Percentiles rank a stretch among this genome's conserved stretches.
Conservation (phyloP, 768 basidiomycete genomes). For the Kwoniella sp. region DNA sequence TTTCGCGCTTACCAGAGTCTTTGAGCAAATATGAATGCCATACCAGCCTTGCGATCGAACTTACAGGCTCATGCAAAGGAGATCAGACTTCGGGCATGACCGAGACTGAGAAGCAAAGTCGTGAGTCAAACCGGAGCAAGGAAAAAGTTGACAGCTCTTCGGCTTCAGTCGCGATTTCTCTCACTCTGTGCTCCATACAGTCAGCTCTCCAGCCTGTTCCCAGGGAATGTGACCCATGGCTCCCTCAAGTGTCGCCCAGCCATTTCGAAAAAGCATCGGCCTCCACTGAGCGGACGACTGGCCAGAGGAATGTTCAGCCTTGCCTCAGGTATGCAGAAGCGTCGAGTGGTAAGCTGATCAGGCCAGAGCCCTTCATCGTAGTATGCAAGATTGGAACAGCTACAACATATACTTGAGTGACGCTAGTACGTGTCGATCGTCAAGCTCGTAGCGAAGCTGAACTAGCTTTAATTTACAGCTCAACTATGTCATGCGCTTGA, state of each 20-base stretch:
- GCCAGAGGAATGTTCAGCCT: background rate
- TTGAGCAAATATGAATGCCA: constrained; percentile 21
- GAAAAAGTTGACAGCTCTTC: background rate
- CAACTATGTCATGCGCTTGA: constrained; percentile 40
- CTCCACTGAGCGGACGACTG: background rate
- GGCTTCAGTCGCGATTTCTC: constrained; percentile 38
- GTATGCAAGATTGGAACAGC: constrained; percentile 48
- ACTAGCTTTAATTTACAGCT: too few relatives aligned
- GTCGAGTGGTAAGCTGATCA: constrained; percentile 5
- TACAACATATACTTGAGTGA: constrained; percentile 45
- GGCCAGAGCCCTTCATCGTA: constrained; percentile 40
- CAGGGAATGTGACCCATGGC: constrained; percentile 37
- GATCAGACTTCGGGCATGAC: background rate
- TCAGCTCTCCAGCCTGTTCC: constrained; percentile 40
- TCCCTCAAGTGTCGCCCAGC: too few relatives aligned
- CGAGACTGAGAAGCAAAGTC: constrained; percentile 15
- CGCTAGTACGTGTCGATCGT: constrained; percentile 28
- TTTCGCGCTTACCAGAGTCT: too few relatives aligned
- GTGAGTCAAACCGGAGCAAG: constrained; percentile 14
- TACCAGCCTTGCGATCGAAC: constrained; percentile 11
- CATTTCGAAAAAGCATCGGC: too few relatives aligned
- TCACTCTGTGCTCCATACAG: constrained; percentile 42
- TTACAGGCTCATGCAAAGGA: background rate
- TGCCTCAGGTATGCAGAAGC: constrained; percentile 21
- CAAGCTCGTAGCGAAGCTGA: too few relatives aligned